Percentiles rank a stretch among this genome's conserved stretches.
Evolutionary conservation across 805 yeast species (phyloP).

Genomic region (Saturnispora hagleri): DNA sequence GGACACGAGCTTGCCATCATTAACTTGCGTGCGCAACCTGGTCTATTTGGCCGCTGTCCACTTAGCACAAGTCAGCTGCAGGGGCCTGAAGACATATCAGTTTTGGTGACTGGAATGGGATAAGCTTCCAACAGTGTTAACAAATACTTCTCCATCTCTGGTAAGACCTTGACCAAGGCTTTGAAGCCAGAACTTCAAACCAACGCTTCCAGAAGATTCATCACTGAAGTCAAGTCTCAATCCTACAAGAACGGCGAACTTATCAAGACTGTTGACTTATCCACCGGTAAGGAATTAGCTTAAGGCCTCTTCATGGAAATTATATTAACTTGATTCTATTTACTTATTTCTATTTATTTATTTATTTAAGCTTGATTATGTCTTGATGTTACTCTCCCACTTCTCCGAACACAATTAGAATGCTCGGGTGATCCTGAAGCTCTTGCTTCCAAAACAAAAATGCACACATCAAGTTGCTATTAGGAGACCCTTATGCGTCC

Average conservation of each 20-base stretch:
- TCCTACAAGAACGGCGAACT: constrained; percentile 61
- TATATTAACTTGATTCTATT: constrained; percentile 1
- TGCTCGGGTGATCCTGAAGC: no score
- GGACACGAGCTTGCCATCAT: not conserved
- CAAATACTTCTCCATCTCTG: constrained; percentile 86
- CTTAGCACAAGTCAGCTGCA: not conserved
- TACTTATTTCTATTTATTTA: not conserved
- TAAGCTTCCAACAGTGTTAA: constrained; percentile 41
- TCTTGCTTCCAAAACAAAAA: no score
- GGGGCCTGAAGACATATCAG: not conserved
- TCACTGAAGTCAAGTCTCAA: constrained; percentile 65
- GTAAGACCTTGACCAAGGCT: constrained; percentile 78
- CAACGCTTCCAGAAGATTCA: constrained; percentile 61
- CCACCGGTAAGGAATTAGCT: constrained; percentile 15
- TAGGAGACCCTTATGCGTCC: not conserved
- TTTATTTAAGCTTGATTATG: constrained; percentile 3
- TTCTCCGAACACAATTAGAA: no score
- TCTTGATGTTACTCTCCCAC: not conserved
- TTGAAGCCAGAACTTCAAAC: constrained; percentile 80
- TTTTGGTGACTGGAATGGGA: not conserved
- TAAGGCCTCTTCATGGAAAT: not conserved
- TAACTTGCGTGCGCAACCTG: no score
- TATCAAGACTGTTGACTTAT: constrained; percentile 20
- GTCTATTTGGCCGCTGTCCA: not conserved
- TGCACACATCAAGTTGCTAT: no score